phyloP scores from a whole-genome alignment of 2,329 filamentous ascomycete genomes.

The Lecanoromycetidae sp. region DNA sequence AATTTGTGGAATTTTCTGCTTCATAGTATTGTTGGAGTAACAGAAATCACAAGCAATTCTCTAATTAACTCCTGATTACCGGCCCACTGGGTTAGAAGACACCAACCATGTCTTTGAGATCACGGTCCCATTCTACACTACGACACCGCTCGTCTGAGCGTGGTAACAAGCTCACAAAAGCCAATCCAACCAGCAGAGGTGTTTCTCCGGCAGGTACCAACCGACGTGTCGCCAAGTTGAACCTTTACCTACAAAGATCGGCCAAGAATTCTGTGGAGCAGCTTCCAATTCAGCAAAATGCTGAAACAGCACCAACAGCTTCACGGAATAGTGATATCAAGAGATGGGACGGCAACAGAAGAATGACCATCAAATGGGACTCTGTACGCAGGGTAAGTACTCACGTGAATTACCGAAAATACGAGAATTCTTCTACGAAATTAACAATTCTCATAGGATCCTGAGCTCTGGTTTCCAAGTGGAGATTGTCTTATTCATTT shows the following conservation, averaged over 20 bases:
- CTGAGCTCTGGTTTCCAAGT: conserved; percentile 55
- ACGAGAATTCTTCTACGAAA: neutral
- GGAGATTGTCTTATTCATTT: conserved; percentile 62
- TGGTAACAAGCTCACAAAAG: conserved; percentile 10
- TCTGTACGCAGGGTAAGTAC: conserved; percentile 32
- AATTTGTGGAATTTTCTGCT: neutral
- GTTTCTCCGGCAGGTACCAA: conserved; percentile 4
- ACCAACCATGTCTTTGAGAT: conserved; percentile 8
- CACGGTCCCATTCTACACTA: conserved; percentile 3
- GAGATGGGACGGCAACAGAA: conserved; percentile 29
- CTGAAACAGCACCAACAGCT: conserved; percentile 4
- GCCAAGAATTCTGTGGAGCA: neutral
- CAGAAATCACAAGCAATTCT: neutral
- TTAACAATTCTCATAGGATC: conserved; percentile 44
- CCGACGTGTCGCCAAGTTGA: conserved; percentile 11
- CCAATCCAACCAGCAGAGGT: conserved; percentile 7
- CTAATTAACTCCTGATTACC: neutral
- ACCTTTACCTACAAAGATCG: conserved; percentile 11
- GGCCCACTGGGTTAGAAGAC: neutral
- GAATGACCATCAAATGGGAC: conserved; percentile 31
- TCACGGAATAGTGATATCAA: conserved; percentile 19
- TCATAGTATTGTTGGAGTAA: neutral
- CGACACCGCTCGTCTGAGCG: conserved; percentile 2
- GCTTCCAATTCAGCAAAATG: neutral
- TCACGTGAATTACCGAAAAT: neutral